Conservation (phyloP, 352 stramenopile species). For the Phytophthora fragariaefolia region DNA sequence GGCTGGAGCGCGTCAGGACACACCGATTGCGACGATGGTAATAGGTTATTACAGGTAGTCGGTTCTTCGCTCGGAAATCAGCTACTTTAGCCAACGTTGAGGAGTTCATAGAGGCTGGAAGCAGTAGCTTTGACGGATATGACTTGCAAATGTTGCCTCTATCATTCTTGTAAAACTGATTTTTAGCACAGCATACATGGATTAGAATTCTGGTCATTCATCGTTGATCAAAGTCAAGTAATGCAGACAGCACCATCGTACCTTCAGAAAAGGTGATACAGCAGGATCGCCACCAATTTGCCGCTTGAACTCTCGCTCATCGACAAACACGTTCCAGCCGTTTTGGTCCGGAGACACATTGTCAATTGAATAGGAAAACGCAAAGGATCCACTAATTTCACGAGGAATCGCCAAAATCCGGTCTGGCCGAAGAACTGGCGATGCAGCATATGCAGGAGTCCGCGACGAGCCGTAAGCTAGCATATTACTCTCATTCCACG, state of each 20-base stretch:
- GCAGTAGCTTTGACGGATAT: conserved; percentile 83
- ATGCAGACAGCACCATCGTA: conserved; percentile 18
- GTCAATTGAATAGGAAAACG: conserved; percentile 65
- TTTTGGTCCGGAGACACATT: conserved; percentile 53
- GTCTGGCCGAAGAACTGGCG: conserved; percentile 49
- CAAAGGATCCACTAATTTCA: conserved; percentile 73
- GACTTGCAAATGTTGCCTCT: conserved; percentile 82
- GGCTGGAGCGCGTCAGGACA: conserved; percentile 82
- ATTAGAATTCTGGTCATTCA: conserved; percentile 5
- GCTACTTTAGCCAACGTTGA: conserved; percentile 73
- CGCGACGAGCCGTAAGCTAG: conserved; percentile 19
- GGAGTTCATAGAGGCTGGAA: conserved; percentile 76
- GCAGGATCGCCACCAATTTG: conserved; percentile 70
- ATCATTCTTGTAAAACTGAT: conserved; percentile 81
- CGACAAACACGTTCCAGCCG: conserved; percentile 80
- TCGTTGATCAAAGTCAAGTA: not conserved
- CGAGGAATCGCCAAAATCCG: conserved; percentile 36
- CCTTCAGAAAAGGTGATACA: conserved; percentile 77
- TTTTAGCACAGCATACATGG: conserved; percentile 6
- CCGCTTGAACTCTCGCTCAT: conserved; percentile 80
- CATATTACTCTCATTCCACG: conserved; percentile 22
- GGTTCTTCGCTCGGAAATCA: conserved; percentile 86
- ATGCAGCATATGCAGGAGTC: conserved; percentile 37
- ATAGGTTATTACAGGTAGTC: conserved; percentile 88
- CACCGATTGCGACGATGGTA: conserved; percentile 79